Base-by-base conservation (phyloP, 2,329 filamentous ascomycete genomes). In the Penicillium sp. region DNA sequence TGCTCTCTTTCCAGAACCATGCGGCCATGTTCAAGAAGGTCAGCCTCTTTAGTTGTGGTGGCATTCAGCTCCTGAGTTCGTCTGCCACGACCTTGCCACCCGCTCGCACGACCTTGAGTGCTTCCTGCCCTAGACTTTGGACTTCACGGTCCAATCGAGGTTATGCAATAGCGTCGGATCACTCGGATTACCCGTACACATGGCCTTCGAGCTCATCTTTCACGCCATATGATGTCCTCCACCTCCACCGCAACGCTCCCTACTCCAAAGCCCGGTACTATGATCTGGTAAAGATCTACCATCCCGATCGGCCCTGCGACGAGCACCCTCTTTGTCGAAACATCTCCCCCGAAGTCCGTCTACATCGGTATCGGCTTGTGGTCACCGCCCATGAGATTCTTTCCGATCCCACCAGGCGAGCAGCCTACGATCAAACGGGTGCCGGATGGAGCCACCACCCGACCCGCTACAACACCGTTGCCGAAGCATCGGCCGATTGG, bases 231-330 rank as follows among this genome's bases (percentile, higher is more conserved):
- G 91, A 98, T 70, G 91, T 99, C 71, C 88, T 98, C 69, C 81
- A 84, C 35, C 79, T 84, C 63, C 77, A 80, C 55, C 84, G 79
- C 66, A 79, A 80, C 58, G 87, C 86, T 14, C 84, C 87, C 2
- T 98, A 99, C 75, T 88, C 85, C 62, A 98, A 99, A 77, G 79
- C 83, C 44, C 87, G 87, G 60, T 99, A 92, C 82, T 95, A 96
- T 76, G 85, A 94, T 70, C 85, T 99, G 54, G 95, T 96, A 58
- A 99, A 98, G 79, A 82, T 96, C 49, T 99, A 99, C 78, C 95
- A 99, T 72, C 95, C 95, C 0, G 95, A 99, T 75, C 85, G 85
- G 59, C 80, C 75, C 62, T 77, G 74, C 59, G 74, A 78, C 59
- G 75, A 79, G 60, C 73, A 80, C 54, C 74, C 72, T 16, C 64